phyloP scores from a whole-genome alignment of 352 stramenopile genomes.

The Globisporangium iwayamae region DNA sequence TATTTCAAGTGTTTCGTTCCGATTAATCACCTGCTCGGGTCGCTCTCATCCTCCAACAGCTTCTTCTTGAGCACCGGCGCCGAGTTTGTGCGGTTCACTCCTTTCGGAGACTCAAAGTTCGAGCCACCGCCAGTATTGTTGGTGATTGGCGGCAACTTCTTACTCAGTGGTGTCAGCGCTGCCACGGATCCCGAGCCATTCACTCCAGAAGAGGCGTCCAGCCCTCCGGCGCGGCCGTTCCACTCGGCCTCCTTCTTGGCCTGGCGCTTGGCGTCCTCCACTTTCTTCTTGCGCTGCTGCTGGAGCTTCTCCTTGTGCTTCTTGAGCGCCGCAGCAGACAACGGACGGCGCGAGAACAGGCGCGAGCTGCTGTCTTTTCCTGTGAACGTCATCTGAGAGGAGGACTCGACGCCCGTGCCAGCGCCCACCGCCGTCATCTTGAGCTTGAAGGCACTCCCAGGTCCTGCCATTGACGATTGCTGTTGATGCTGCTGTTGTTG shows the following conservation, averaged over 20 bases:
- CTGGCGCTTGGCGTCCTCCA: slow-evolving; percentile 51
- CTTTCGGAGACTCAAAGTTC: slow-evolving; percentile 16
- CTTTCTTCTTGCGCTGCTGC: slow-evolving; percentile 55
- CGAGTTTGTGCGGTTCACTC: slow-evolving; percentile 54
- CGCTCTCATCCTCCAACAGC: slow-evolving; percentile 19
- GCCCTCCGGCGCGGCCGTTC: slow-evolving; percentile 63
- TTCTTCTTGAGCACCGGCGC: slow-evolving; percentile 64
- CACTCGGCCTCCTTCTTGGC: slow-evolving; percentile 75
- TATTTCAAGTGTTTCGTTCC: no score
- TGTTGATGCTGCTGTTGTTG: neutral
- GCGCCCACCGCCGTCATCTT: slow-evolving; percentile 41
- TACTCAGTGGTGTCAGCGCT: slow-evolving; percentile 26
- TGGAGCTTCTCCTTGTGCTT: slow-evolving; percentile 67
- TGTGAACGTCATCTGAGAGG: slow-evolving; percentile 17
- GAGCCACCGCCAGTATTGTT: slow-evolving; percentile 10
- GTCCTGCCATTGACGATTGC: slow-evolving; percentile 24
- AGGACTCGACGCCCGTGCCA: slow-evolving; percentile 18
- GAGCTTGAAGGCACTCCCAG: slow-evolving; percentile 49
- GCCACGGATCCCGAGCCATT: neutral
- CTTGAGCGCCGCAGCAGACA: slow-evolving; percentile 67
- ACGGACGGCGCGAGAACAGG: slow-evolving; percentile 56
- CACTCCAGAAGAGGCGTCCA: slow-evolving; percentile 42
- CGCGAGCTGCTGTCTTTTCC: slow-evolving; percentile 58
- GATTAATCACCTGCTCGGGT: neutral
- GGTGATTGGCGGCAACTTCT: slow-evolving; percentile 67